Evolutionary conservation across 139 green algal species (phyloP).

Genomic region (Marvania coccoides): DNA sequence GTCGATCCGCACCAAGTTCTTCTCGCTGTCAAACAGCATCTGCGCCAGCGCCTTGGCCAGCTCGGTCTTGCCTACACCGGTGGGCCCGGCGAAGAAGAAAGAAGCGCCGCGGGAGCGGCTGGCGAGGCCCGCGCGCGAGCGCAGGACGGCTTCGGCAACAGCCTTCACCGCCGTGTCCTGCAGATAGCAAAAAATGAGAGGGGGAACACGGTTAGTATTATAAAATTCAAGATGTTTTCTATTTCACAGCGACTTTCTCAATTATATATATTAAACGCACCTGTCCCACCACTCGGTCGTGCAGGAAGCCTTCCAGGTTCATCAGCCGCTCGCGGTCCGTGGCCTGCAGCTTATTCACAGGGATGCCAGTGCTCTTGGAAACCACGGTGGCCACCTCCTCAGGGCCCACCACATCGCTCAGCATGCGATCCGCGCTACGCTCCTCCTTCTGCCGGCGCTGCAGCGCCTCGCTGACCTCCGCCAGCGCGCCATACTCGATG

Average conservation of each 20-base stretch:
- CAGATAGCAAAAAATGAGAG: no score
- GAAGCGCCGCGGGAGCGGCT: conserved; percentile 42
- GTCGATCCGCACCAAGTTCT: conserved; percentile 66
- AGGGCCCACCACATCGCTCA: conserved; percentile 72
- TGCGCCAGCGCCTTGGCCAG: conserved; percentile 72
- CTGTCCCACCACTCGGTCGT: conserved; percentile 56
- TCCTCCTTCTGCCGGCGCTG: conserved; percentile 15
- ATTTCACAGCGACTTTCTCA: not conserved
- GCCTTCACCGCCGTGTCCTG: conserved; percentile 38
- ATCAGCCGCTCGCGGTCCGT: conserved; percentile 53
- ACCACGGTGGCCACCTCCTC: conserved; percentile 80
- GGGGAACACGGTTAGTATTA: no score
- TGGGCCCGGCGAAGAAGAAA: conserved; percentile 91
- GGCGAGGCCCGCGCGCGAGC: conserved; percentile 57
- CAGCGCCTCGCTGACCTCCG: conserved; percentile 70
- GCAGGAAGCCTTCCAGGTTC: conserved; percentile 37
- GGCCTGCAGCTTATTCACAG: conserved; percentile 60
- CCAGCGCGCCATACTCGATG: conserved; percentile 66
- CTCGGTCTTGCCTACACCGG: conserved; percentile 81
- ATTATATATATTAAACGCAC: conserved; percentile 5
- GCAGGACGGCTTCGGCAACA: conserved; percentile 52
- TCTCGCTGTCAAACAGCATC: conserved; percentile 85
- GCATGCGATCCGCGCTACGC: conserved; percentile 51
- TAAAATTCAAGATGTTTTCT: no score
- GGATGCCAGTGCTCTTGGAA: conserved; percentile 80